Conservation (phyloP, 2,329 filamentous ascomycete species). For the Pseudocercospora eumusae region DNA sequence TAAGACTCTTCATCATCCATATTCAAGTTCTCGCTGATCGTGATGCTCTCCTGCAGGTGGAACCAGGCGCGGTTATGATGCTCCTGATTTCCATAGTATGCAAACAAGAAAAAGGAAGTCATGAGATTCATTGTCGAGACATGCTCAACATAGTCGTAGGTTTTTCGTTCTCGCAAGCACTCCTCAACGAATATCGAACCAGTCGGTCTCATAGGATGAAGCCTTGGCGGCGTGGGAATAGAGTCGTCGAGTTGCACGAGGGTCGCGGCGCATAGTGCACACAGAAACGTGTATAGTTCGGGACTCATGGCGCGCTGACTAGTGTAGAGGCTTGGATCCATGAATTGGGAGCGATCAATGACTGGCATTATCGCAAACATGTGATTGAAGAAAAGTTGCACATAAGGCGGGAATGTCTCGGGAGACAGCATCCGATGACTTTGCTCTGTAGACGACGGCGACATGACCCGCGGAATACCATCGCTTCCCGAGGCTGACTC, state of each 20-base stretch:
- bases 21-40: slow-evolving; percentile 38
- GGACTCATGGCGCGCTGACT: slow-evolving; percentile 27
- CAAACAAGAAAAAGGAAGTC: slow-evolving; percentile 42
- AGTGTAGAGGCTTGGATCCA: slow-evolving; percentile 35
- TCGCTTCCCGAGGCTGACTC: slow-evolving; percentile 30
- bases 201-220: slow-evolving; percentile 30
- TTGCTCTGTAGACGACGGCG: slow-evolving; percentile 29
- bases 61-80: slow-evolving; percentile 39
- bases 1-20: slow-evolving; percentile 41
- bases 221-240: slow-evolving; percentile 33
- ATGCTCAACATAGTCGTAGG: slow-evolving; percentile 38
- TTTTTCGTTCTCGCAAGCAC: slow-evolving; percentile 37
- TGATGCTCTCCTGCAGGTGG: slow-evolving; percentile 41
- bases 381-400: slow-evolving; percentile 41
- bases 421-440: slow-evolving; percentile 29
- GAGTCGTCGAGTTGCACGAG: slow-evolving; percentile 41
- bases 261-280: slow-evolving; percentile 39
- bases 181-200: slow-evolving; percentile 41
- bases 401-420: slow-evolving; percentile 38
- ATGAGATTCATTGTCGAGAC: slow-evolving; percentile 37
- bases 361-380: slow-evolving; percentile 43
- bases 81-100: slow-evolving; percentile 41
- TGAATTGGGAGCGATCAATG: slow-evolving; percentile 36
- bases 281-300: slow-evolving; percentile 39
- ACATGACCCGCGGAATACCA: slow-evolving; percentile 24